Evolutionary conservation across 2,329 filamentous ascomycete species (phyloP), one percentile per base, ranked within the genome.

Genomic region (Aspergillus chevalieri): DNA sequence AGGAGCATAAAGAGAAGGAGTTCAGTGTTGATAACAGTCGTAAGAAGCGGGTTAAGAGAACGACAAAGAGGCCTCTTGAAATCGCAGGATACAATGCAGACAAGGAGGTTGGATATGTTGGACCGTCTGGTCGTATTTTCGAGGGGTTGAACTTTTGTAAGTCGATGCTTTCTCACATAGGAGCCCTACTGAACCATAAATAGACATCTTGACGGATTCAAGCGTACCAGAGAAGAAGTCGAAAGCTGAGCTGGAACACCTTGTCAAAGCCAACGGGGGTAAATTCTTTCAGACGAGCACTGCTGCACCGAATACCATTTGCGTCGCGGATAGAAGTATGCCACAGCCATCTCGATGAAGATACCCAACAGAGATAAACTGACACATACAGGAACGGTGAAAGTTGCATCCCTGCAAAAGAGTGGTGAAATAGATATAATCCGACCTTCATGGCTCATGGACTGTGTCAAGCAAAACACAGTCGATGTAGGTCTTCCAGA

Each of bases 201-300:
- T 10, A 77, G 74, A 74, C 61, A 80, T 97, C 17, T 79, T 96
- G 63, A 91, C 86, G 1, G 90, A 94, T 47, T 83, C 85, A 24
- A 65, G 78, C 1, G 76, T 79, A 39, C 87, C 89, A 0, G 71
- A 75, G 21, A 93, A 88, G 68, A 89, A 83, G 65, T 79, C 79
- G 5, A 96, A 95, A 67, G 75, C 79, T 0, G 84, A 94, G 54
- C 73, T 98, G 1, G 91, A 97, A 67, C 75, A 81, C 7, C 69
- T 95, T 1, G 80, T 97, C 59, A 95, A 93, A 67, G 80, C 84
- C 4, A 83, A 96, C 53, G 92, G 92, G 3, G 93, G 90, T 5
- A 81, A 73, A 8, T 78, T 96, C 28, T 86, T 85, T 6, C 90
- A 96, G 64, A 84, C 84, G 9, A 80, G 89, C 6, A 79, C 75